A percentile compares a stretch with the other conserved stretches of the same genome.
Evolutionary conservation across 257 asterid species (phyloP).

Genomic region (Petunia secreta): DNA sequence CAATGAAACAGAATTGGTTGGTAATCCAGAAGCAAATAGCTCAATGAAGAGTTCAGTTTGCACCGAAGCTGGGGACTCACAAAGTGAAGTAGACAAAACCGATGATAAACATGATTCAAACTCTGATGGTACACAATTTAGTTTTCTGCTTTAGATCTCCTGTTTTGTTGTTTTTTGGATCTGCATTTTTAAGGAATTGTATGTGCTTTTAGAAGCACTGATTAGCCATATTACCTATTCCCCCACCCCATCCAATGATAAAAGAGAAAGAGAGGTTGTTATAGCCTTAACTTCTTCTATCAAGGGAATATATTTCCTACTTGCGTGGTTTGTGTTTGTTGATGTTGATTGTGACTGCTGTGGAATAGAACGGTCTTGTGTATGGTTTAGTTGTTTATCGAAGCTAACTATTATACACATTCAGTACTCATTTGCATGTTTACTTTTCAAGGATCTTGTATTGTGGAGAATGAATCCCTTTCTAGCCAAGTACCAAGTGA

Average conservation of each 20-base stretch:
- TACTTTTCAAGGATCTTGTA: conserved; percentile 48
- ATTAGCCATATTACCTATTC: background rate
- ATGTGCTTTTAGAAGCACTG: background rate
- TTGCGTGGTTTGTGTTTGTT: background rate
- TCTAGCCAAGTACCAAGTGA: conserved; percentile 37
- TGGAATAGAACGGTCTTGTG: background rate
- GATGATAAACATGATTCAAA: conserved; percentile 39
- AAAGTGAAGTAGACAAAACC: conserved; percentile 39
- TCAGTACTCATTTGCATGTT: conserved; percentile 20
- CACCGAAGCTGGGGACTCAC: conserved; percentile 42
- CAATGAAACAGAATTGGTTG: conserved; percentile 43
- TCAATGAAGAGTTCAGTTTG: conserved; percentile 39
- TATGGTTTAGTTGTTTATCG: background rate
- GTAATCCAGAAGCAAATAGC: conserved; percentile 50
- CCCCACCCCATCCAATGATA: background rate
- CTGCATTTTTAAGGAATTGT: conserved; percentile 25
- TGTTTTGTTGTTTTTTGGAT: conserved; percentile 16
- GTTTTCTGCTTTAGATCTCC: conserved; percentile 27
- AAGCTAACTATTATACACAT: background rate
- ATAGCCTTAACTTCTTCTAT: background rate
- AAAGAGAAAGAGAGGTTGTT: background rate
- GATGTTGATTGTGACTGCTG: conserved; percentile 3
- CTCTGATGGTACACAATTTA: conserved; percentile 32
- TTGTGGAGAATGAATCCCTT: conserved; percentile 47
- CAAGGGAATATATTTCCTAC: conserved; percentile 12